A percentile compares a stretch with the other conserved stretches of the same genome.
These are phyloP conservation scores for Oryza longistaminata DNA, from an alignment of 176 grass and related monocot species.

Conservation along the genomic window DNA sequence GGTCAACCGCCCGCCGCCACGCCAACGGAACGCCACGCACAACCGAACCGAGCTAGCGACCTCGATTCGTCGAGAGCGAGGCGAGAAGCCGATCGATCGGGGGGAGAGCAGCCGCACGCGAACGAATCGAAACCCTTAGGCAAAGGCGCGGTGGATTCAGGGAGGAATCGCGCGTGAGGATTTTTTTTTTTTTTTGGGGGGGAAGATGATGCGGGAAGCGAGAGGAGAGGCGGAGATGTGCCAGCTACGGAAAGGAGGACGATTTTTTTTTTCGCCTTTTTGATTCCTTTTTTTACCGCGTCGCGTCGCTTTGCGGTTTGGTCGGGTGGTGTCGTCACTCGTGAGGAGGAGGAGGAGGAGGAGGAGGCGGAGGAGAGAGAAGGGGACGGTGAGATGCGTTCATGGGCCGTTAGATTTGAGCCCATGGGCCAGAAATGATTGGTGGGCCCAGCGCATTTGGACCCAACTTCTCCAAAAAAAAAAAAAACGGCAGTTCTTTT, in stretches of 20 bases:
- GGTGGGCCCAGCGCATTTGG: no score
- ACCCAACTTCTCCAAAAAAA: no score
- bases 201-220: conserved; percentile 17
- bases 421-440: no score
- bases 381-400: not conserved
- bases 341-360: not conserved
- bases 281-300: conserved; percentile 8
- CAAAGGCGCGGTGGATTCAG: not conserved
- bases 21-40: not conserved
- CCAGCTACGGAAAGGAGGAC: not conserved
- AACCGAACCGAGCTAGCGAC: not conserved
- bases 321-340: not conserved
- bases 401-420: not conserved
- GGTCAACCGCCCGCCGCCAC: conserved; percentile 1
- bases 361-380: not conserved
- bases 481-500: not conserved
- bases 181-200: not conserved
- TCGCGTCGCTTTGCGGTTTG: conserved; percentile 11
- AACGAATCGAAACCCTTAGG: not conserved
- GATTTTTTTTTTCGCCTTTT: not conserved
- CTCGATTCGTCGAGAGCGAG: not conserved
- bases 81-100: not conserved
- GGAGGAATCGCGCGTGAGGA: conserved; percentile 2
- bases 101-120: not conserved
- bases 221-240: not conserved